phyloP scores from a whole-genome alignment of 495 filamentous ascomycete species.

The Tuber indicum region DNA sequence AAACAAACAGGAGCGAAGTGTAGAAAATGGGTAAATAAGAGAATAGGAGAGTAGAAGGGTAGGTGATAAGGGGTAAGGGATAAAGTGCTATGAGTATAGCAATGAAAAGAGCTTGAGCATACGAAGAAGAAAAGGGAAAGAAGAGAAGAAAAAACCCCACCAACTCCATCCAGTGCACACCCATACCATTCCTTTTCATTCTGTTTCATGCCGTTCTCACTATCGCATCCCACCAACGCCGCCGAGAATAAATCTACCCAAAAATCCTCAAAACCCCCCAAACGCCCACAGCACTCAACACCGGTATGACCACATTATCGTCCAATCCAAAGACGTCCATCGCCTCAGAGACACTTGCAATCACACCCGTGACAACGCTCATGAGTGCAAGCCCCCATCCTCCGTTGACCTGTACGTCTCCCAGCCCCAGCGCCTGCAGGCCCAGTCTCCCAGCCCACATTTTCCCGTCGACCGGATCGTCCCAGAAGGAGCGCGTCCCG shows the following conservation, averaged over 20 bases:
- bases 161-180: background rate
- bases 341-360: constrained; percentile 82
- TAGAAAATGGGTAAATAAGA: background rate
- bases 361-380: constrained; percentile 78
- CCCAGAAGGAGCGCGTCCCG: constrained; percentile 56
- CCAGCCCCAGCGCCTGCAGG: constrained; percentile 36
- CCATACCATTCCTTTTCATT: background rate
- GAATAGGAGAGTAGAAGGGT: background rate
- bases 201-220: constrained; percentile 14
- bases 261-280: constrained; percentile 93
- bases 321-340: constrained; percentile 88
- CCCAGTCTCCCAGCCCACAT: constrained; percentile 43
- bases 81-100: background rate
- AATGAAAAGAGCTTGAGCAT: background rate
- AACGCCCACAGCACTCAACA: constrained; percentile 80
- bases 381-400: constrained; percentile 71
- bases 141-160: background rate
- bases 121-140: background rate
- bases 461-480: constrained; percentile 53
- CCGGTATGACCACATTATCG: constrained; percentile 94
- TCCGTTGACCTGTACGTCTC: constrained; percentile 52
- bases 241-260: constrained; percentile 49
- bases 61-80: background rate
- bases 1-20: background rate
- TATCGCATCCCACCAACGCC: constrained; percentile 30